Evolutionary conservation across 1,139 yeast genomes (phyloP), one percentile per base, ranked within the genome.

Genomic region (Saccharomycopsis hybrid): DNA sequence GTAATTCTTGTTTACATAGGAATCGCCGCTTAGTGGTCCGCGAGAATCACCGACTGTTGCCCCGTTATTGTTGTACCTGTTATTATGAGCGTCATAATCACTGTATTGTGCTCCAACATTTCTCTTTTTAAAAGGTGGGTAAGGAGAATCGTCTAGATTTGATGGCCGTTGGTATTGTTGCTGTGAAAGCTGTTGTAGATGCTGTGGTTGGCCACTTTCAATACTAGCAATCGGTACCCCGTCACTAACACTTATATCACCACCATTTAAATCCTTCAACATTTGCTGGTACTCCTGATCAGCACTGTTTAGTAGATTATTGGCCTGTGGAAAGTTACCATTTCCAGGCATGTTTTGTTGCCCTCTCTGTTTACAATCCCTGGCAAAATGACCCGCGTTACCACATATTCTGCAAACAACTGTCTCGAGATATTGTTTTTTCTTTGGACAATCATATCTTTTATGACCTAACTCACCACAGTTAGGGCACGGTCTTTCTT

Each of bases 361-460:
- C 30, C 49, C 41, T 33, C 56, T 61, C 46, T 60, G 58, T 55
- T 76, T 80, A 73, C 97, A 92, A 67, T 92, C 97, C 53, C 90
- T 73, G 0, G 95, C 89, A 59, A 82, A 80, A 68, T 92, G 97
- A 0, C 97, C 98, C 31, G 77, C 71, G 48, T 77, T 77, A 2
- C 95, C 95, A 73, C 97, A 92, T 27, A 73, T 71, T 41, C 79
- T 74, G 68, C 97, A 92, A 25, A 83, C 76, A 45, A 90, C 72
- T 49, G 71, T 74, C 7, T 81, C 73, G 27, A 82, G 74, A 61
- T 76, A 70, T 58, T 72, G 74, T 59, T 67, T 74, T 59, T 69
- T 71, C 55, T 71, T 69, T 3, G 87, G 85, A 62, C 89, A 82
- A 40, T 79, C 82, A 60, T 71, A 74, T 56, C 75, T 71, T 47